Percentiles rank a stretch among this genome's conserved stretches.
phyloP scores from a whole-genome alignment of 192 early-diverging fungal genomes.

The Endogone sp. region DNA sequence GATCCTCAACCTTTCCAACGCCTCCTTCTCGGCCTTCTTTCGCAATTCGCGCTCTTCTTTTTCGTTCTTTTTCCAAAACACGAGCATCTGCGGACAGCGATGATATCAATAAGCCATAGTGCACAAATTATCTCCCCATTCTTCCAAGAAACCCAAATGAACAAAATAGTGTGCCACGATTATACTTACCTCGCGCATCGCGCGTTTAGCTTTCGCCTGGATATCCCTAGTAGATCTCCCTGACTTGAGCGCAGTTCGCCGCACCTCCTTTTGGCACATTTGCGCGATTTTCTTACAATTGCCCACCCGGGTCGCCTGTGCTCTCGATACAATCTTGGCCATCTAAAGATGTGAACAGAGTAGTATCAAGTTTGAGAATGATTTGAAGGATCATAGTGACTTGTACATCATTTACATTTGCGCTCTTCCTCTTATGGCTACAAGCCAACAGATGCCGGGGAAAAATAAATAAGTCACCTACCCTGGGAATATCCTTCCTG shows the following conservation, averaged over 20 bases:
- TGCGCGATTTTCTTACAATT: conserved; percentile 72
- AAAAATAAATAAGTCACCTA: conserved; percentile 4
- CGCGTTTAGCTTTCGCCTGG: conserved; percentile 56
- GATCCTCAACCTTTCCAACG: conserved; percentile 65
- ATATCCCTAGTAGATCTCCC: conserved; percentile 60
- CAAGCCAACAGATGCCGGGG: too few species aligned
- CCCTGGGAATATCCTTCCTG: conserved; percentile 36
- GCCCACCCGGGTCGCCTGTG: conserved; percentile 35
- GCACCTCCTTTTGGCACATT: conserved; percentile 69
- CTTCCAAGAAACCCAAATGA: background rate
- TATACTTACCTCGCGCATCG: conserved; percentile 48
- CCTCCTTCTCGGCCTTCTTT: conserved; percentile 86
- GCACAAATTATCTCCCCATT: background rate
- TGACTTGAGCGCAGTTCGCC: conserved; percentile 47
- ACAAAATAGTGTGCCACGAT: background rate
- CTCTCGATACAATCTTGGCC: conserved; percentile 41
- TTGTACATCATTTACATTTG: too few species aligned
- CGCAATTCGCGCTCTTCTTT: conserved; percentile 85
- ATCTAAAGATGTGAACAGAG: conserved; percentile 18
- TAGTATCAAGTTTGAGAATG: conserved; percentile 5
- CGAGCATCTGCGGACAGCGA: conserved; percentile 58
- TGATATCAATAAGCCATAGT: too few species aligned
- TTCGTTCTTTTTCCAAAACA: conserved; percentile 91
- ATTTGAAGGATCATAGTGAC: background rate
- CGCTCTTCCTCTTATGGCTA: too few species aligned